Conservation (phyloP, 192 early-diverging fungal genomes). For the Rhizophagus prolifer region DNA sequence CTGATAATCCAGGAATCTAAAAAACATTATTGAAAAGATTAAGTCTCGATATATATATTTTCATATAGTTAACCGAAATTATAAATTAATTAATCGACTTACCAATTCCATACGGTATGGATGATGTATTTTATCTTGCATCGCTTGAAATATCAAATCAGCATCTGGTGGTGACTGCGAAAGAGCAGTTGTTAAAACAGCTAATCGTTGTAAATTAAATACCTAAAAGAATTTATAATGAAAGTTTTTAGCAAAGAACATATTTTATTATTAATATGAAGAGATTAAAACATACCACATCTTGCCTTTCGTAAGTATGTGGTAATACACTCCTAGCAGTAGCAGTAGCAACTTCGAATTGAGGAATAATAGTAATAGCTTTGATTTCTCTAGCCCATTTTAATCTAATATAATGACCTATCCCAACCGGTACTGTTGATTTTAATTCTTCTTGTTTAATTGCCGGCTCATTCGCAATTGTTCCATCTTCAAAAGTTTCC, state of each 20-base stretch:
- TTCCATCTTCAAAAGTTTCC: constrained; percentile 39
- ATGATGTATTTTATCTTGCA: constrained; percentile 98
- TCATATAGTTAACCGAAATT: neutral
- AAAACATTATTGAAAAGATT: neutral
- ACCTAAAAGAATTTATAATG: constrained; percentile 39
- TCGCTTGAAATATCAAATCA: constrained; percentile 82
- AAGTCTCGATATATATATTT: no score
- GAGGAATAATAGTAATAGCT: constrained; percentile 77
- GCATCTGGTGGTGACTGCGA: constrained; percentile 70
- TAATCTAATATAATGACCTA: constrained; percentile 68
- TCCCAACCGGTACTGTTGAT: constrained; percentile 59
- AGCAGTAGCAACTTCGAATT: constrained; percentile 91
- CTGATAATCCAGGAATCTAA: constrained; percentile 80
- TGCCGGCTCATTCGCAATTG: neutral
- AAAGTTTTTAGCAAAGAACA: no score
- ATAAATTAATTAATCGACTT: constrained; percentile 1
- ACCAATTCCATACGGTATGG: constrained; percentile 91
- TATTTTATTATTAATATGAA: no score
- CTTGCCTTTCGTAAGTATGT: constrained; percentile 66
- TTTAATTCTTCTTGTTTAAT: constrained; percentile 22
- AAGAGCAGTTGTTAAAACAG: constrained; percentile 86
- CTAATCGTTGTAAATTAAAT: constrained; percentile 92
- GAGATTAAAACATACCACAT: constrained; percentile 60
- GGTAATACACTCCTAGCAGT: constrained; percentile 90
- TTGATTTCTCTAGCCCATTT: constrained; percentile 70